These are phyloP conservation scores for Trichosanthes cucumerina DNA, from an alignment of 306 rosid genomes.

Conservation along the genomic window DNA sequence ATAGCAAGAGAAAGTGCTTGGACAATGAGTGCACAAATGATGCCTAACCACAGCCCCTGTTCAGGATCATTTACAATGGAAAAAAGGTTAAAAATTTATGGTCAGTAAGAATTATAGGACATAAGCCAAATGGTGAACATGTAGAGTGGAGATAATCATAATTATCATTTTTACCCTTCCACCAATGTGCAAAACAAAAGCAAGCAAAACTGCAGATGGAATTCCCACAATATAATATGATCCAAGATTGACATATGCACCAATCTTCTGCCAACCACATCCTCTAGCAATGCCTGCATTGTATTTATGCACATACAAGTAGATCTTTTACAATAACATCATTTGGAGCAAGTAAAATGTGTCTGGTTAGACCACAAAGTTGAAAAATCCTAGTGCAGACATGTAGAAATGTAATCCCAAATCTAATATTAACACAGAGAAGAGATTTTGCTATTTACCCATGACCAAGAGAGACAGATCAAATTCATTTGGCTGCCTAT, in stretches of 20 bases:
- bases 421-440: not conserved
- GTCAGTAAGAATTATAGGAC: not conserved
- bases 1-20: conserved; percentile 37
- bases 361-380: not conserved
- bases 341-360: not conserved
- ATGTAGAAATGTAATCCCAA: not conserved
- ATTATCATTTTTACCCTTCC: conserved; percentile 40
- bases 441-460: not conserved
- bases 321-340: not conserved
- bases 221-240: conserved; percentile 66
- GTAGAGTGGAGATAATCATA: not conserved
- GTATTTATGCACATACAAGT: not conserved
- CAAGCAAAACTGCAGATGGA: conserved; percentile 45
- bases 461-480: not conserved
- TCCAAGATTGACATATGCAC: conserved; percentile 65
- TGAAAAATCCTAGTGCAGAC: not conserved
- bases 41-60: conserved; percentile 78
- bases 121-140: not conserved
- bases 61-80: not conserved
- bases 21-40: conserved; percentile 51
- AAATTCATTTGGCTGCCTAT: not conserved
- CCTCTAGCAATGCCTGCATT: conserved; percentile 65
- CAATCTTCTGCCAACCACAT: conserved; percentile 78
- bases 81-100: not conserved
- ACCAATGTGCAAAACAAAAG: conserved; percentile 47